These are phyloP conservation scores for Penicillium lividum DNA, from an alignment of 495 filamentous ascomycete genomes.

Conservation along the genomic window DNA sequence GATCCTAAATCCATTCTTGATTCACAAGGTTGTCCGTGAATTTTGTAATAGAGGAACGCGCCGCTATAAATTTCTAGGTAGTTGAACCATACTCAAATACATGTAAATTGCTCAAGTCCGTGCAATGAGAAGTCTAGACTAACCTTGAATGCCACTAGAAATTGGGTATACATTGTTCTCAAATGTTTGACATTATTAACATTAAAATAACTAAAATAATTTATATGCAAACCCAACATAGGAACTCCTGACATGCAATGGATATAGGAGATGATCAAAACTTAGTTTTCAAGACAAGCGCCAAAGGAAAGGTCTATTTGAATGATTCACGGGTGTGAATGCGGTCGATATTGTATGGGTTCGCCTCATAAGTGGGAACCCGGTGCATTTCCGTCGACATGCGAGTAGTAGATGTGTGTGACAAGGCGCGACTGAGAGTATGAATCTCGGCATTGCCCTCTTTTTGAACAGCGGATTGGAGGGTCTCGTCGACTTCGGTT, in stretches of 20 bases:
- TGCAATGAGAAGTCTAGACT: too few species aligned
- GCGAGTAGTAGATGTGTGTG: conserved; percentile 6
- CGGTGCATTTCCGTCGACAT: conserved; percentile 17
- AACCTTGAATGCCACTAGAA: too few species aligned
- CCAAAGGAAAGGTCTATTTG: conserved; percentile 9
- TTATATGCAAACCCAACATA: background rate
- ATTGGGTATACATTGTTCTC: background rate
- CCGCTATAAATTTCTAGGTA: too few species aligned
- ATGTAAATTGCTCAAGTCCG: too few species aligned
- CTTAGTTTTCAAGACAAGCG: background rate
- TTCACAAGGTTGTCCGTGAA: too few species aligned
- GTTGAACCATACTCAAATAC: too few species aligned
- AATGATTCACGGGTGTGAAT: conserved; percentile 34
- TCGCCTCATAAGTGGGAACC: conserved; percentile 31
- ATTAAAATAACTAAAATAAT: background rate
- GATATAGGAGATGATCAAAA: background rate
- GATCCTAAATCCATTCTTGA: too few species aligned
- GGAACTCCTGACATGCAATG: conserved; percentile 1
- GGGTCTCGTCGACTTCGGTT: background rate
- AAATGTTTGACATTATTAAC: background rate
- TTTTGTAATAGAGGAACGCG: too few species aligned
- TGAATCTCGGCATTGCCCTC: conserved; percentile 8
- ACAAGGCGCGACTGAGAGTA: conserved; percentile 15
- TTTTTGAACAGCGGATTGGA: conserved; percentile 11
- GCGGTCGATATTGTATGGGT: conserved; percentile 34